These are phyloP conservation scores for Fusarium chuoi DNA, from an alignment of 2,329 filamentous ascomycete species.

Conservation along the genomic window DNA sequence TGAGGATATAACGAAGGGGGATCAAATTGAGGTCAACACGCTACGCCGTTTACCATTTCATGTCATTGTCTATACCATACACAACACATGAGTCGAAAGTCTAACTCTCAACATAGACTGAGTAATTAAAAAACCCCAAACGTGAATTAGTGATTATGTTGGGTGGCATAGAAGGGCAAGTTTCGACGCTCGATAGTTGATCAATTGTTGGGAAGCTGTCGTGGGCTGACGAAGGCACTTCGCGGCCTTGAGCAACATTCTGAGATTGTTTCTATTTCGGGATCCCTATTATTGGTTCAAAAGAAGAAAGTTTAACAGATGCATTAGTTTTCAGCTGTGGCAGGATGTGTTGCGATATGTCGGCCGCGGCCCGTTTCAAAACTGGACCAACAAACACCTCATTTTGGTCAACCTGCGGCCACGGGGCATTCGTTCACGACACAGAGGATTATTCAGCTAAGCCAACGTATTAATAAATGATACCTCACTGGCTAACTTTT, in stretches of 20 bases:
- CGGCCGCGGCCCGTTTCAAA: neutral
- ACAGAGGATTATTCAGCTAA: fast-evolving
- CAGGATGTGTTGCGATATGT: neutral
- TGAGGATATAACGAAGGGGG: too few species aligned
- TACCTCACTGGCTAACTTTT: neutral
- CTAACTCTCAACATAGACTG: too few species aligned
- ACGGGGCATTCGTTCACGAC: neutral
- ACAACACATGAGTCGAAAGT: too few species aligned
- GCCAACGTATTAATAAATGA: fast-evolving
- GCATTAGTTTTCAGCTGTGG: neutral
- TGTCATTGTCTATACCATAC: too few species aligned
- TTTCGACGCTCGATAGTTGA: neutral
- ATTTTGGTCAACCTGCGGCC: neutral
- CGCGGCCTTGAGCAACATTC: neutral
- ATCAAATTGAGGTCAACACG: too few species aligned
- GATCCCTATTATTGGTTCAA: fast-evolving
- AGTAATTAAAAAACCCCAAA: too few species aligned
- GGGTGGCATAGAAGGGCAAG: neutral
- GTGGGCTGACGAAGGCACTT: neutral
- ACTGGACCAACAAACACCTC: neutral
- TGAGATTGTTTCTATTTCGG: fast-evolving
- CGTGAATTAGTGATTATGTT: too few species aligned
- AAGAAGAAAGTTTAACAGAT: neutral
- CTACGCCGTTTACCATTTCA: too few species aligned
- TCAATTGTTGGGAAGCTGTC: neutral